These are phyloP conservation scores for Tricholoma saponaceum DNA, from an alignment of 768 basidiomycete species.

Conservation along the genomic window DNA sequence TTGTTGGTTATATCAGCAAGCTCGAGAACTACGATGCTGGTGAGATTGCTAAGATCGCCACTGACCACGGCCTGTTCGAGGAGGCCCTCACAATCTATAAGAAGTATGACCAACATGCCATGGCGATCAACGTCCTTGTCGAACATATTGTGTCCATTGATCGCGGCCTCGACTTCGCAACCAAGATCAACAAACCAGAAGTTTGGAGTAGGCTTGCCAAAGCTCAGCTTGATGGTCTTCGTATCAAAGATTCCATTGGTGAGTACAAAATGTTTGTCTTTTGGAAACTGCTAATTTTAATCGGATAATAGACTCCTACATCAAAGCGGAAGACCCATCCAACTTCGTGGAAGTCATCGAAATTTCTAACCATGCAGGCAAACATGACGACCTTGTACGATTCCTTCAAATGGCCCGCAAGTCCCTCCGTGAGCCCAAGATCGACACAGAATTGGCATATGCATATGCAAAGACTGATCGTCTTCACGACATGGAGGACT, in stretches of 20 bases:
- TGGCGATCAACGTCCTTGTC: constrained; percentile 96
- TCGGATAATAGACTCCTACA: constrained; percentile 79
- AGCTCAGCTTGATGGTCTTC: constrained; percentile 95
- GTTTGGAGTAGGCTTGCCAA: constrained; percentile 99
- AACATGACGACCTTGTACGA: constrained; percentile 90
- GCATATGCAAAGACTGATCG: constrained; percentile 98
- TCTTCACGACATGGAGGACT: constrained; percentile 99
- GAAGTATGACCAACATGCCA: constrained; percentile 93
- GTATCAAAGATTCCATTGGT: constrained; percentile 98
- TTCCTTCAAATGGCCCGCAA: constrained; percentile 99
- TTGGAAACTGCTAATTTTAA: constrained; percentile 2
- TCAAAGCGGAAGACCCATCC: constrained; percentile 92
- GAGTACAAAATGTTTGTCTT: constrained; percentile 16
- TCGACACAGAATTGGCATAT: constrained; percentile 97
- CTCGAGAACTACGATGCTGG: constrained; percentile 91
- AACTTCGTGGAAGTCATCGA: constrained; percentile 96
- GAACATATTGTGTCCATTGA: constrained; percentile 98
- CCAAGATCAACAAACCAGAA: constrained; percentile 92
- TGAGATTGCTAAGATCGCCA: constrained; percentile 96
- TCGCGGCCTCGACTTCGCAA: constrained; percentile 92
- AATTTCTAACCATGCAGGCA: constrained; percentile 88
- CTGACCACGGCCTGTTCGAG: constrained; percentile 91
- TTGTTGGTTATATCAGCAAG: constrained; percentile 97
- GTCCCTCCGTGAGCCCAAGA: constrained; percentile 92
- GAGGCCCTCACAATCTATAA: constrained; percentile 97